Conservation (phyloP, 2,329 filamentous ascomycete species). For the Acrocalymma vagum region DNA sequence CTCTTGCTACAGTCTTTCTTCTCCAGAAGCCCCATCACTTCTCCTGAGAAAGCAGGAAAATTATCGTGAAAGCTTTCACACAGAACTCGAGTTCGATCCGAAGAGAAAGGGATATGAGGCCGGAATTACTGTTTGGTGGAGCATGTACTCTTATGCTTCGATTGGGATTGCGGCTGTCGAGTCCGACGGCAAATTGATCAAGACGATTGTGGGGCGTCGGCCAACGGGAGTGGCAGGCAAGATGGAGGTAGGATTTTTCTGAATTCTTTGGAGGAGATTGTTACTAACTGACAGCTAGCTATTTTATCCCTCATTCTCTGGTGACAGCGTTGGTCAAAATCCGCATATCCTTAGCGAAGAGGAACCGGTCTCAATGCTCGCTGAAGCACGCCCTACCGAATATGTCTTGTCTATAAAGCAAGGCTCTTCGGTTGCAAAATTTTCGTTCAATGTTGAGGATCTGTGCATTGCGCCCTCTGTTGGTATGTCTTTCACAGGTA, state of each 20-base stretch:
- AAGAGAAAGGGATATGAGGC: slow-evolving; percentile 57
- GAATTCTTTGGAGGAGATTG: slow-evolving; percentile 47
- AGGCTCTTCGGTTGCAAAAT: slow-evolving; percentile 31
- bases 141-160: slow-evolving; percentile 55
- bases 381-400: slow-evolving; percentile 7
- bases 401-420: slow-evolving; percentile 12
- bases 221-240: slow-evolving; percentile 21
- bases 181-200: background rate
- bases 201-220: slow-evolving; percentile 18
- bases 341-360: slow-evolving; percentile 39
- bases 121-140: slow-evolving; percentile 64
- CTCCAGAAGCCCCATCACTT: slow-evolving; percentile 61
- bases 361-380: slow-evolving; percentile 12
- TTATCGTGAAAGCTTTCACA: slow-evolving; percentile 53
- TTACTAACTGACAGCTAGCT: no score
- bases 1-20: slow-evolving; percentile 60
- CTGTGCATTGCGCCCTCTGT: slow-evolving; percentile 49
- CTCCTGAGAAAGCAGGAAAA: slow-evolving; percentile 64
- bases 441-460: slow-evolving; percentile 32
- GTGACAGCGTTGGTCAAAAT: slow-evolving; percentile 6
- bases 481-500: slow-evolving; percentile 54
- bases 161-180: slow-evolving; percentile 46
- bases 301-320: slow-evolving; percentile 11
- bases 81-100: slow-evolving; percentile 57
- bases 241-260: slow-evolving; percentile 37